Evolutionary conservation across 108 stramenopile genomes (phyloP).

Genomic region (Nitzschia sp.): DNA sequence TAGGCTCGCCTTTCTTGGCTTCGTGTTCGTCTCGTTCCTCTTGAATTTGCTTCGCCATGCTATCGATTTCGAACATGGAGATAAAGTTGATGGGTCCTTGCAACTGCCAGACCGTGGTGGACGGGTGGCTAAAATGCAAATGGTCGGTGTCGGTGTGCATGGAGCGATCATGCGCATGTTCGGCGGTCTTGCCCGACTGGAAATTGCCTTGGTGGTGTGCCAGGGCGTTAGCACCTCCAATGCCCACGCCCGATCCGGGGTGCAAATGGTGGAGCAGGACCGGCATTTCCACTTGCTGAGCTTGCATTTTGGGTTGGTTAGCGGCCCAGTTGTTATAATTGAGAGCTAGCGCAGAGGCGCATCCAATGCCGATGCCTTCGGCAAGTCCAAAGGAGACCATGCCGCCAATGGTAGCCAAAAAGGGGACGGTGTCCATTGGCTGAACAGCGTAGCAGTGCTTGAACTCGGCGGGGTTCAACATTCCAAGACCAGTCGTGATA

Average conservation of each 20-base stretch:
- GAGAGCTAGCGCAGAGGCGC: constrained; percentile 28
- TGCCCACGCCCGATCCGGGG: not conserved
- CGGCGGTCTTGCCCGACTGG: too few relatives aligned
- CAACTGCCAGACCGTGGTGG: constrained; percentile 19
- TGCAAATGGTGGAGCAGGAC: not conserved
- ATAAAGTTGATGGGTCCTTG: constrained; percentile 36
- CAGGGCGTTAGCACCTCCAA: not conserved
- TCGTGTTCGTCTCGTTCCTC: not conserved
- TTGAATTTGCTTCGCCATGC: constrained; percentile 23
- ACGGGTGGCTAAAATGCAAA: not conserved
- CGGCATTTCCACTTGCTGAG: not conserved
- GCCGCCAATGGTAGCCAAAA: constrained; percentile 37
- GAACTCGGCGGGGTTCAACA: constrained; percentile 38
- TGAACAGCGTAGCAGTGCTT: constrained; percentile 39
- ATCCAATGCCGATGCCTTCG: constrained; percentile 47
- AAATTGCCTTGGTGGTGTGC: not conserved
- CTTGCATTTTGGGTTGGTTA: constrained; percentile 16
- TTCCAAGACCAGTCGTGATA: constrained; percentile 29
- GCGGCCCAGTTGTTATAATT: constrained; percentile 17
- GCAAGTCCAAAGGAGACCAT: constrained; percentile 44
- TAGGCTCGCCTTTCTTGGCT: not conserved
- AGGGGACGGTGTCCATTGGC: constrained; percentile 25
- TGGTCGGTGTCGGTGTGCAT: not conserved
- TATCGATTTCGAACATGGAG: constrained; percentile 41
- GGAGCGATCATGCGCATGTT: not conserved